A percentile compares a stretch with the other conserved stretches of the same genome.
These are phyloP conservation scores for Rhododendron henanense DNA, from an alignment of 148 eudicot species.

Conservation along the genomic window DNA sequence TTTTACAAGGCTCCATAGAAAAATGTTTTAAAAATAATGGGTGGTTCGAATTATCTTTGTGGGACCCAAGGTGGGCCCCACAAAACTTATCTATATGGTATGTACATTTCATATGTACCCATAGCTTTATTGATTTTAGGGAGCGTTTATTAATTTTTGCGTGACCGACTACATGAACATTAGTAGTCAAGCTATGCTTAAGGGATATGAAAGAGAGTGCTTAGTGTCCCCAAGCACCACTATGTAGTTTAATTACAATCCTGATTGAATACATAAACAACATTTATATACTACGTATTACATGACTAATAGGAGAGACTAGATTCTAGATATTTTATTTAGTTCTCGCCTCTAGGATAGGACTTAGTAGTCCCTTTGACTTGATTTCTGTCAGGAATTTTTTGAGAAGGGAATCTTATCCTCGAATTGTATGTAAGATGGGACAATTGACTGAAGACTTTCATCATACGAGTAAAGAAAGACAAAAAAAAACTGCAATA, in stretches of 20 bases:
- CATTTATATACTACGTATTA: neutral
- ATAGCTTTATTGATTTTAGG: too few relatives aligned
- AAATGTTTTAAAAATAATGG: too few relatives aligned
- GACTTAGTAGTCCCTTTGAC: neutral
- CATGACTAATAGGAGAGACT: neutral
- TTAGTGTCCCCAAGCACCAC: neutral
- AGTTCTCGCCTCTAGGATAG: neutral
- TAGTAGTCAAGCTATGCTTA: neutral
- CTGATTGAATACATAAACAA: neutral
- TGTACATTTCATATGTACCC: too few relatives aligned
- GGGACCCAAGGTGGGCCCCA: too few relatives aligned
- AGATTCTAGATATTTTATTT: neutral
- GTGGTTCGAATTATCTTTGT: too few relatives aligned
- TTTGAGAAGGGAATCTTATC: neutral
- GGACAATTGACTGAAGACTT: neutral
- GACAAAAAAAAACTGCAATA: neutral
- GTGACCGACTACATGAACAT: neutral
- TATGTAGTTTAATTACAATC: neutral
- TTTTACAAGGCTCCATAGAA: too few relatives aligned
- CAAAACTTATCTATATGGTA: too few relatives aligned
- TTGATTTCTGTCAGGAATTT: slow-evolving; percentile 1
- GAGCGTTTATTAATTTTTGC: neutral
- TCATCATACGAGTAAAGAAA: neutral
- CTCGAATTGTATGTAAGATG: neutral
- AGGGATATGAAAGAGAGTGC: neutral